phyloP scores from a whole-genome alignment of 2,329 filamentous ascomycete genomes.

The Monilinia vaccinii-corymbosi region DNA sequence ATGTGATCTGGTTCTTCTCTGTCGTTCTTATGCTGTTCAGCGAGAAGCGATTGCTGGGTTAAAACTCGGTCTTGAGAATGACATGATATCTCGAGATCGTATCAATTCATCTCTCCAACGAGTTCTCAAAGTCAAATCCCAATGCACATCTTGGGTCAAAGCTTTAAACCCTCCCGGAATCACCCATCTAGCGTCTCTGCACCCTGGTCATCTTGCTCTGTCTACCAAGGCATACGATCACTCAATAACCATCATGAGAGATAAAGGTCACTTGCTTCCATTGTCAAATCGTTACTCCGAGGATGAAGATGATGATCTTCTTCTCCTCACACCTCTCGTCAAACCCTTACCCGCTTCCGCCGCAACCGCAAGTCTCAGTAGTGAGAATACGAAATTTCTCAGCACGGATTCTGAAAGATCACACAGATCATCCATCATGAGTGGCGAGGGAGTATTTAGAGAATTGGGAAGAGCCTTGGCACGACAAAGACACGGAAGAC shows the following conservation, averaged over 20 bases:
- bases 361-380: conserved; percentile 57
- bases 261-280: conserved; percentile 78
- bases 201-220: conserved; percentile 70
- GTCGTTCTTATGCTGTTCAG: conserved; percentile 79
- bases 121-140: conserved; percentile 71
- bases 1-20: conserved; percentile 84
- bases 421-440: conserved; percentile 63
- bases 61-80: conserved; percentile 82
- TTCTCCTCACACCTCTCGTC: conserved; percentile 79
- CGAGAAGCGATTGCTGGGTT: conserved; percentile 86
- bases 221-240: conserved; percentile 83
- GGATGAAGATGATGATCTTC: conserved; percentile 88
- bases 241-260: conserved; percentile 86
- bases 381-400: conserved; percentile 41
- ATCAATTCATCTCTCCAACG: conserved; percentile 73
- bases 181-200: conserved; percentile 66
- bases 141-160: conserved; percentile 82
- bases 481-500: conserved; percentile 72
- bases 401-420: conserved; percentile 40
- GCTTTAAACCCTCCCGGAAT: conserved; percentile 82
- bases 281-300: conserved; percentile 74
- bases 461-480: conserved; percentile 85
- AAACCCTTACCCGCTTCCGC: conserved; percentile 89
- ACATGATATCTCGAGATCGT: conserved; percentile 72
- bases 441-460: conserved; percentile 84